Evolutionary conservation across 768 basidiomycete species (phyloP).

Genomic region (Tulasnella sp.): DNA sequence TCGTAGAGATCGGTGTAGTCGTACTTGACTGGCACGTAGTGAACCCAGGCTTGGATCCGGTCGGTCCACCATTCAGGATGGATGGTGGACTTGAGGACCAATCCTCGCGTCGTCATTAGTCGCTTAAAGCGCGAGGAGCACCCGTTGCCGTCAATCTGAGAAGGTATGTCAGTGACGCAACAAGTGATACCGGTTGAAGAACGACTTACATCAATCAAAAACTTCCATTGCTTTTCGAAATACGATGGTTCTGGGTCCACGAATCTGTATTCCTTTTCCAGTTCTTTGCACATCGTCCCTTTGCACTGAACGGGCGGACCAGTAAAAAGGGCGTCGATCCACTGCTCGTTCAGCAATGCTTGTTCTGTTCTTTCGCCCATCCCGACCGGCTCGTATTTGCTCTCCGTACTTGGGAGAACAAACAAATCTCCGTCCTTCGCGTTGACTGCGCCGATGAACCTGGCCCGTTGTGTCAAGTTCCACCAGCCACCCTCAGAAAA

Average conservation of each 20-base stretch:
- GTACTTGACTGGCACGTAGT: slow-evolving; percentile 68
- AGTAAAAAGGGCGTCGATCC: slow-evolving; percentile 43
- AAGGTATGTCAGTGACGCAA: neutral
- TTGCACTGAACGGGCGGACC: slow-evolving; percentile 43
- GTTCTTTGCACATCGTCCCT: slow-evolving; percentile 35
- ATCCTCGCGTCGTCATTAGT: slow-evolving; percentile 43
- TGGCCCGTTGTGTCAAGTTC: slow-evolving; percentile 27
- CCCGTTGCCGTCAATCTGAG: slow-evolving; percentile 44
- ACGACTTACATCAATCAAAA: slow-evolving; percentile 43
- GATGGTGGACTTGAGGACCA: slow-evolving; percentile 45
- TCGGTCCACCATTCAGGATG: slow-evolving; percentile 64
- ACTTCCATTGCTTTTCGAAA: slow-evolving; percentile 38
- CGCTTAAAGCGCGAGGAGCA: slow-evolving; percentile 47
- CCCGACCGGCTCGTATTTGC: slow-evolving; percentile 25
- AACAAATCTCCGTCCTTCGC: slow-evolving; percentile 16
- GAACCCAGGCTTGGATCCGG: slow-evolving; percentile 68
- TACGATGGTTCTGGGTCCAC: slow-evolving; percentile 36
- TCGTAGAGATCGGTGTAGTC: slow-evolving; percentile 73
- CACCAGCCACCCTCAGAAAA: neutral
- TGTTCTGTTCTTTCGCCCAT: slow-evolving; percentile 13
- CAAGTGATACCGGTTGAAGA: slow-evolving; percentile 19
- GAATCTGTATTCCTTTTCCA: slow-evolving; percentile 40
- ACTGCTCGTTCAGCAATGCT: slow-evolving; percentile 39
- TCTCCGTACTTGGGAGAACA: slow-evolving; percentile 22
- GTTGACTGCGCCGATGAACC: slow-evolving; percentile 18